Conservation (phyloP, 768 basidiomycete species). For the Aureoboletus auriporus region DNA sequence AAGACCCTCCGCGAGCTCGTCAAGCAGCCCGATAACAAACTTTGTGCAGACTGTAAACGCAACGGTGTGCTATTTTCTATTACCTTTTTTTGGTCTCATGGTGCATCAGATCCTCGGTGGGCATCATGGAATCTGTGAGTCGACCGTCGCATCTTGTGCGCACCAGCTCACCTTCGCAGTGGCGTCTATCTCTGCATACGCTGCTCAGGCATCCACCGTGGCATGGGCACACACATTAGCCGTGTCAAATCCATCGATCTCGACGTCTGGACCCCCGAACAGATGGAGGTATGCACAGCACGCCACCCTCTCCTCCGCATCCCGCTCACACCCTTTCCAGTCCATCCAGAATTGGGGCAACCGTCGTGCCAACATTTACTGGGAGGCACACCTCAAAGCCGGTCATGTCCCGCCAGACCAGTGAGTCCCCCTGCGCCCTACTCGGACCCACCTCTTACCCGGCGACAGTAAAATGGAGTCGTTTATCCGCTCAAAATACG, state of each 20-base stretch:
- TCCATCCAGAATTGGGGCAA: constrained; percentile 96
- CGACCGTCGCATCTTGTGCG: background rate
- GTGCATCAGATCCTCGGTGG: constrained; percentile 83
- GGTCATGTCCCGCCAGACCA: constrained; percentile 94
- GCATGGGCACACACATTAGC: constrained; percentile 98
- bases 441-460: background rate
- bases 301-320: constrained; percentile 12
- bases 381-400: constrained; percentile 92
- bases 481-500: constrained; percentile 96
- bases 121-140: constrained; percentile 91
- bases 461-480: constrained; percentile 88
- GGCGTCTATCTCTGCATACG: constrained; percentile 95
- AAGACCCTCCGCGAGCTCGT: constrained; percentile 81
- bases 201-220: constrained; percentile 95
- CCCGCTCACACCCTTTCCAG: constrained; percentile 30
- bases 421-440: constrained; percentile 45
- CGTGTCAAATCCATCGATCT: constrained; percentile 97
- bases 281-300: constrained; percentile 69
- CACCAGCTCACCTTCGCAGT: constrained; percentile 35
- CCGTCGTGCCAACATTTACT: constrained; percentile 86
- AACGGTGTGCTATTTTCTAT: constrained; percentile 62
- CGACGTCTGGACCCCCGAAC: constrained; percentile 96
- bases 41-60: constrained; percentile 95
- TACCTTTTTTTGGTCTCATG: background rate
- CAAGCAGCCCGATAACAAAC: constrained; percentile 86